Conservation (phyloP, 2,329 filamentous ascomycete species). For the Penicillium olsonii region DNA sequence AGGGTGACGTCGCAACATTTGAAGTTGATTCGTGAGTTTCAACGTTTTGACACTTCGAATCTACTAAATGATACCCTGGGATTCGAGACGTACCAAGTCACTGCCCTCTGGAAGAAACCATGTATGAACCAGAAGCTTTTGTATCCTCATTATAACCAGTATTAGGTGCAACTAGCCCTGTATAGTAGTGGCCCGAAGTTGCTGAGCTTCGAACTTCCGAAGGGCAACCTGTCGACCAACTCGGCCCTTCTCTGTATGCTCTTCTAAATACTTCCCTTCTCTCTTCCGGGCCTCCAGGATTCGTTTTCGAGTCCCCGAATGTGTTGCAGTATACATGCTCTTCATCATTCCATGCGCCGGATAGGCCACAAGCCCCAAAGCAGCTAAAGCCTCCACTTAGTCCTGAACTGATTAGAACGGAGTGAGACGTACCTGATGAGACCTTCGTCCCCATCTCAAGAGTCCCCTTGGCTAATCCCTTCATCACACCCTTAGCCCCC, state of each 20-base stretch:
- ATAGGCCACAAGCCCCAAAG: background rate
- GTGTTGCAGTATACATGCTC: constrained; percentile 1
- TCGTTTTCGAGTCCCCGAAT: constrained; percentile 4
- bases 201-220: constrained; percentile 5
- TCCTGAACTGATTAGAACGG: too few species aligned
- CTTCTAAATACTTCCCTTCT: constrained; percentile 6
- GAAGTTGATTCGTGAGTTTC: too few species aligned
- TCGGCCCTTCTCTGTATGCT: background rate
- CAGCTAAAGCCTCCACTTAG: background rate
- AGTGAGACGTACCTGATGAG: background rate
- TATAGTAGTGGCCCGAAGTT: background rate
- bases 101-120: too few species aligned
- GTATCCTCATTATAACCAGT: too few species aligned
- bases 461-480: constrained; percentile 37
- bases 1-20: too few species aligned
- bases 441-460: background rate
- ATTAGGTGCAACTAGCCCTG: too few species aligned
- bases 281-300: constrained; percentile 2
- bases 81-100: too few species aligned
- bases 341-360: constrained; percentile 1
- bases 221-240: background rate
- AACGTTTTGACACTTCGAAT: too few species aligned
- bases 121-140: too few species aligned
- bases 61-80: too few species aligned
- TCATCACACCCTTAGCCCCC: constrained; percentile 34